phyloP scores from a whole-genome alignment of 139 green algal genomes.

The Eudorina sp. region DNA sequence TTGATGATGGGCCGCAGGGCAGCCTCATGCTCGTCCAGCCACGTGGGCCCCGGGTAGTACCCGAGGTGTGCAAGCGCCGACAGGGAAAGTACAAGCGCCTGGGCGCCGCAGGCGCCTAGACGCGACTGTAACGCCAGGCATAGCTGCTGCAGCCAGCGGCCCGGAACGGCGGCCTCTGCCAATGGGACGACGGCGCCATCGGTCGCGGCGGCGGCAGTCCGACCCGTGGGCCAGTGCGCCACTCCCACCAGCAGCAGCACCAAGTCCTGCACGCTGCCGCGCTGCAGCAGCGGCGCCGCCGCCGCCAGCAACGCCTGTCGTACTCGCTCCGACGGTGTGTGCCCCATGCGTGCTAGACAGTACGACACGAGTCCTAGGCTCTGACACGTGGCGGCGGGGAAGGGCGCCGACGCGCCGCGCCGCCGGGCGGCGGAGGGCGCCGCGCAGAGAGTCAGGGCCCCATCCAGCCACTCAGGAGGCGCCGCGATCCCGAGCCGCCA shows the following conservation, averaged over 20 bases:
- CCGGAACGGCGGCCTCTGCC: not conserved
- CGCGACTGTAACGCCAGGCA: not conserved
- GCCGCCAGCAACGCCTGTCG: not conserved
- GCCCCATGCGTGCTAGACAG: not conserved
- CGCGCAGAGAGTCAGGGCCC: not conserved
- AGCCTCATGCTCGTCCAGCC: conserved; percentile 19
- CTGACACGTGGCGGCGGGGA: conserved; percentile 31
- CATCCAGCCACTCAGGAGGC: conserved; percentile 18
- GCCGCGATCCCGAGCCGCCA: conserved; percentile 25
- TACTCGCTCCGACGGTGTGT: not conserved
- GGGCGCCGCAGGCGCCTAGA: not conserved
- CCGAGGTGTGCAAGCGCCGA: not conserved
- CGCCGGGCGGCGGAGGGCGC: not conserved
- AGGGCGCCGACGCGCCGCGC: not conserved
- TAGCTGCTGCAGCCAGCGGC: conserved; percentile 15
- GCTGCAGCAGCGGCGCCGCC: conserved; percentile 8
- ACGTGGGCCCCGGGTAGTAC: not conserved
- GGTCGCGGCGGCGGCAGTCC: not conserved
- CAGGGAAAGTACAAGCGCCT: conserved; percentile 24
- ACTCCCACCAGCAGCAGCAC: conserved; percentile 33
- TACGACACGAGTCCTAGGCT: conserved; percentile 33
- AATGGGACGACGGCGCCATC: not conserved
- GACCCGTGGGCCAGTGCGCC: conserved; percentile 5
- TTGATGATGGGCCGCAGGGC: not conserved
- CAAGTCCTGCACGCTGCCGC: conserved; percentile 33